Evolutionary conservation across 2,329 filamentous ascomycete genomes (phyloP), one percentile per base, ranked within the genome.

Genomic region (Paraphaeosphaeria sporulosa): DNA sequence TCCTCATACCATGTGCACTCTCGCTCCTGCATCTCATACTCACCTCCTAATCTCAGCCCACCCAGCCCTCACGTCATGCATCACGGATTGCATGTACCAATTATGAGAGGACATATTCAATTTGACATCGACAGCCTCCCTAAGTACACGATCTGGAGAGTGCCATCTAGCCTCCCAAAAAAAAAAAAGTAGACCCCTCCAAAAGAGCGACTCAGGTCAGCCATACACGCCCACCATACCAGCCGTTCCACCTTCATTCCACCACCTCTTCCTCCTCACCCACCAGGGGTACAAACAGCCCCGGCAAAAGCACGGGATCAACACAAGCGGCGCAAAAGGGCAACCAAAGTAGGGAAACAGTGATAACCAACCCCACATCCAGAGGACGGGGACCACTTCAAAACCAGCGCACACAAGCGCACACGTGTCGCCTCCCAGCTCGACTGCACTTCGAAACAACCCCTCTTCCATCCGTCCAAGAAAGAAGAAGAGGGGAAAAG

Each of bases 281-380:
- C 62, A 56, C 61, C 58, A 51, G 47, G 50, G 46, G 54, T 59
- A 59, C 46, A 63, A 64, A 38, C 46, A 25, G 69, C 68, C 65
- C 68, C 65, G 69, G 71, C 68, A 68, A 71, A 70, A 67, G 69
- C 70, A 68, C 72, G 65, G 70, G 67, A 75, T 74, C 72, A 65
- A 71, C 69, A 71, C 70, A 64, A 50, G 65, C 67, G 70, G 70
- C 70, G 70, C 15, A 70, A 66, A 62, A 68, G 50, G 38, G 51
- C 51, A 54, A 67, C 68, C 71, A 69, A 72, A 59, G 10, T 9
- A 32, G 8, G 27, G 25, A 27, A 27, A 27, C 25, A 74, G n/a
- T 74, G 38, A 8, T 21, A 54, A 54, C 76, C 75, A 78, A 76
- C 75, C 76, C 75, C 73, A 59, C 73, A 76, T 78, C 76, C 72